Evolutionary conservation across 2,329 filamentous ascomycete genomes (phyloP), one percentile per base, ranked within the genome.

Genomic region (Fusarium neocosmosporiellum): DNA sequence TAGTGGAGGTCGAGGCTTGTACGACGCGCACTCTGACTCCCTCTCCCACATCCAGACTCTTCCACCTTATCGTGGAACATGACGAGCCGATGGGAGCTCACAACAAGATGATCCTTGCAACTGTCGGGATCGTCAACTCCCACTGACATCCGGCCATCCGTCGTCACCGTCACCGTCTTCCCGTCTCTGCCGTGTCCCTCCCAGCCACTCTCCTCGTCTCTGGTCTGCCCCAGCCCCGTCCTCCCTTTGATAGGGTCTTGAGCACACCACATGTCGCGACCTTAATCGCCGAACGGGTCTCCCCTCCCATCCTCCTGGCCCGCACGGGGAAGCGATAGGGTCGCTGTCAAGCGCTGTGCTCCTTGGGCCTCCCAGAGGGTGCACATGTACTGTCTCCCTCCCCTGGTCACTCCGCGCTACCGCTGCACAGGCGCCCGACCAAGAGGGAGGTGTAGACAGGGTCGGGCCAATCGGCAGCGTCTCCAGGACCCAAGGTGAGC

Each of bases 401-500:
- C 46, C 70, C 70, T 57, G 70, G 70, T 39, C 65, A 50, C 55
- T 57, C 53, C 53, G 46, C 46, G 46, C 46, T 53, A 53, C 39
- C 33, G 27, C 63, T 77, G 75, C 75, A 77, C 69, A 75, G 75
- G 75, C 75, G 75, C 75, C 75, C 68, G 75, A 77, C 65, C 70
- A 64, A 59, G 53, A 43, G 31, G 41, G 27, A 41, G 57, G 24
- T 59, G 18, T 37, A 65, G 36, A 65, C 41, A 57, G 48, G 66
- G 39, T 36, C 27, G 37, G 20, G 5, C 73, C 74, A 76, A 76
- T 76, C 72, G 74, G 74, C 72, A 70, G 66, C 63, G 57, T 53
- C 66, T 72, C 74, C 67, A 65, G 34, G 46, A 54, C 16, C 31
- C 34, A 59, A 48, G 61, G 31, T 43, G 55, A 61, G 43, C 27